Base-by-base conservation (phyloP, 768 basidiomycete genomes). In the Tylopilus plumbeoviolaceoides region DNA sequence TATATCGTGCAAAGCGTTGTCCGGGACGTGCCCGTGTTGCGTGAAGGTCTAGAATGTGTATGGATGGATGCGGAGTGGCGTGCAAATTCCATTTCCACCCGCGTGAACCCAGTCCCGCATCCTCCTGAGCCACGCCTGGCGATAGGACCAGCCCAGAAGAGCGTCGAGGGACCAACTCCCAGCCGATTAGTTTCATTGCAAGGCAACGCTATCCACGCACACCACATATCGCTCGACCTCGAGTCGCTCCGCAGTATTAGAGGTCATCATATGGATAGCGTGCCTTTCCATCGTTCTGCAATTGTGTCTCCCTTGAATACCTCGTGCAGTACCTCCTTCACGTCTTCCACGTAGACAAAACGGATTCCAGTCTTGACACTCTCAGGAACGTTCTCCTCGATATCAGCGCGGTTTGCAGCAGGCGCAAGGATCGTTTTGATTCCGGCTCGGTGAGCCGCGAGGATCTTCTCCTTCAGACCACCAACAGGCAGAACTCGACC, bases 401-500 rank as follows among this genome's bases (percentile, higher is more conserved):
- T 95, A 63, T 98, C 95, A 0, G 91, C 85, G 23, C 86, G 84
- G 69, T 95, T 95, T 3, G 89, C 95, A 25, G 80, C 85, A 0
- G 93, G 92, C 0, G 89, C 89, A 7, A 95, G 69, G 60, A 93
- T 89, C 0, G 87, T 95, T 73, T 88, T 94, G 76, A 98, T 97
- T 4, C 93, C 94, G 1, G 97, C 93, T 17, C 97, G 85, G 66
- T 99, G 97, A 0, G 97, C 95, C 1, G 95, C 95, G 2, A 98
- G 80, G 56, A 95, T 93, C 77, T 97, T 95, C 74, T 92, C 91
- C 74, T 97, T 98, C 57, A 98, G 72, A 0, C 95, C 95, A 8
- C 95, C 95, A 10, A 99, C 95, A 3, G 95, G 92, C 1, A 97
- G 78, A 9, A 99, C 95, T 70, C 97, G 93, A 0, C 97, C 97